Base-by-base conservation (phyloP, 164 flowering plant genomes). In the Stephania yunnanensis region DNA sequence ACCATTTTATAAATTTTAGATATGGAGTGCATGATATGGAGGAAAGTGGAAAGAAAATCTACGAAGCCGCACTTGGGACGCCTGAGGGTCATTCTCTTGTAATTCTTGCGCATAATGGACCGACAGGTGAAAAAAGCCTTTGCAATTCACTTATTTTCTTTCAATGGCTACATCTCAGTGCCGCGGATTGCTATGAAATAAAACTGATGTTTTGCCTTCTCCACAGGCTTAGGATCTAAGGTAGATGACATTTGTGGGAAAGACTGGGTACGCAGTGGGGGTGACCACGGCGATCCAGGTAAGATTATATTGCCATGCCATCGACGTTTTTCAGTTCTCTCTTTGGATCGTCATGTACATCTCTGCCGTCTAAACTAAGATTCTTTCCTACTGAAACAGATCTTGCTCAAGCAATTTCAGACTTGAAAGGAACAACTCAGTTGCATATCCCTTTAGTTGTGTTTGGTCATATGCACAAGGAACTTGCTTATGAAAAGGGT, bases 201-300 rank as follows among this genome's bases (percentile, higher is more conserved):
- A 30, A 20, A 48, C 9, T 48, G 1, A 48, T 8, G 12, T 55
- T 25, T 31, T 31, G 20, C 46, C 17, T 29, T 29, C 80, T 80
- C 45, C 79, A 76, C 83, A 95, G 98, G 97, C 61, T 83, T 92
- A 73, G 97, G 98, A 65, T 90, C 95, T 70, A 82, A 83, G 46
- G 36, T 81, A 71, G 80, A 86, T 84, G 97, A 89, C 78, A 90
- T 92, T 12, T 92, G 95, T 83, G 94, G 98, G 79, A 87, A 74
- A 79, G 97, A 95, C 77, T 91, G 93, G 97, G 86, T 79, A 8
- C 46, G 45, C 79, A 90, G 75, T 74, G 97, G 89, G 13, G 97
- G 97, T 6, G 97, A 91, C 78, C 90, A 91, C 79, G 98, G 97
- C 50, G 98, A 94, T 85, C 92, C 92, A 85, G 98, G 98, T 92